Evolutionary conservation across 495 filamentous ascomycete genomes (phyloP), one percentile per base, ranked within the genome.

Genomic region (Chaetomium tenue): DNA sequence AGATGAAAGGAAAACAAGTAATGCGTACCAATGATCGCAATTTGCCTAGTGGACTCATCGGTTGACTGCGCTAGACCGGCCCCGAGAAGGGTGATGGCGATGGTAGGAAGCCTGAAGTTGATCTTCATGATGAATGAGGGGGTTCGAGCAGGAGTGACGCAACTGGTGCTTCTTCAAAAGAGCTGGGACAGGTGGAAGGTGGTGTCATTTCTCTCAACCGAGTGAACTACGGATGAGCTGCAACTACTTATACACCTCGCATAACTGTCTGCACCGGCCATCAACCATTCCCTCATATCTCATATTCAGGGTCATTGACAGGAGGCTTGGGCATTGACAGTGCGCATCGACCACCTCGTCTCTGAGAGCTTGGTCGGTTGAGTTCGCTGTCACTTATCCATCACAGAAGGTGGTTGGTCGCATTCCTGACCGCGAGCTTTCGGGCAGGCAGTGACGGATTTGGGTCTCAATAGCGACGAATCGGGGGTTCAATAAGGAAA

Each of bases 21-120:
- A 33, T 39, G 75, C 75, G 63, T 42, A 81, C 79, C 79, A 23
- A 81, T 79, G 50, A 81, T 76, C 26, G 79, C 79, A 47, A 80
- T 67, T 58, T 81, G 79, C 39, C 75, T 75, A 50, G 5, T 50
- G 33, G 33, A 11, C 18, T 4, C 71, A 68, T 15, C 26, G 30
- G n/a, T 23, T 28, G 18, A 47, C 62, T 40, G 56, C 54, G 60
- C 20, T 6, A 26, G 8, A 6, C 42, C 40, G n/a, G 39, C 50
- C 33, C 42, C 25, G 9, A 63, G 28, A 46, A 63, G 44, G 20
- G 53, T 51, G 26, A 53, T 20, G 16, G 47, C 58, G 16, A 50
- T 25, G n/a, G 51, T 47, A 51, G 18, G 40, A 20, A 60, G 12
- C 2, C 26, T 20, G 22, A 63, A 23, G 23, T 25, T 58, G 42